phyloP scores from a whole-genome alignment of 805 yeast genomes.

The Yarrowia deformans region DNA sequence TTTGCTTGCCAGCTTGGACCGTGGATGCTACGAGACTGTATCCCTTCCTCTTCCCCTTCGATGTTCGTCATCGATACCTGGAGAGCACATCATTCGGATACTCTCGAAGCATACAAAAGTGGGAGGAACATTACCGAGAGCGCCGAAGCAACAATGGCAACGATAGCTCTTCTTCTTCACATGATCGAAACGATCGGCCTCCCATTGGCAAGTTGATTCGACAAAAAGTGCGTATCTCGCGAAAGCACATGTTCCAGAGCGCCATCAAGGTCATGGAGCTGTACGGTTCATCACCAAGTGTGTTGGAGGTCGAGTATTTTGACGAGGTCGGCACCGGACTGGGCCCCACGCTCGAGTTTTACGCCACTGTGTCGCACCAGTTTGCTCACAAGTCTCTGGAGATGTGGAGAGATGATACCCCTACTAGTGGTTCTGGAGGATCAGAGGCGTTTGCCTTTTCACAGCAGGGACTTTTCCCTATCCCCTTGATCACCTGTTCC shows the following conservation, averaged over 20 bases:
- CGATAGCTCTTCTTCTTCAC: constrained; percentile 41
- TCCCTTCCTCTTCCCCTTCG: constrained; percentile 86
- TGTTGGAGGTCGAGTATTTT: constrained; percentile 83
- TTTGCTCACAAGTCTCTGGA: constrained; percentile 63
- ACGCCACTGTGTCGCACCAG: constrained; percentile 78
- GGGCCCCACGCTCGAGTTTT: constrained; percentile 96
- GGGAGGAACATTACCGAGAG: constrained; percentile 62
- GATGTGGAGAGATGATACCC: constrained; percentile 68
- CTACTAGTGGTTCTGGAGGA: constrained; percentile 41
- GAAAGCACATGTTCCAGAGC: constrained; percentile 73
- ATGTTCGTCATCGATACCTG: constrained; percentile 75
- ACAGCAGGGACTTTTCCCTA: constrained; percentile 73
- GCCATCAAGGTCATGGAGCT: constrained; percentile 78
- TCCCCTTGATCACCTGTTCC: constrained; percentile 55
- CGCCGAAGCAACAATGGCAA: constrained; percentile 47
- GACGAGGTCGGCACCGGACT: constrained; percentile 96
- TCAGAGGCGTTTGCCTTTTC: constrained; percentile 53
- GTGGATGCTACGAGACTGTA: constrained; percentile 72
- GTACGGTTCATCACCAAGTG: constrained; percentile 80
- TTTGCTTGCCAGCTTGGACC: constrained; percentile 85
- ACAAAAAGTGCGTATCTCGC: constrained; percentile 78
- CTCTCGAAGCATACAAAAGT: constrained; percentile 77
- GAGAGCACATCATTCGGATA: constrained; percentile 92
- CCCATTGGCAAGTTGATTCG: constrained; percentile 74
- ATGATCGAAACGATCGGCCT: constrained; percentile 42